Evolutionary conservation across 352 stramenopile species (phyloP), one percentile per base, ranked within the genome.

Genomic region (Pythium apleroticum): DNA sequence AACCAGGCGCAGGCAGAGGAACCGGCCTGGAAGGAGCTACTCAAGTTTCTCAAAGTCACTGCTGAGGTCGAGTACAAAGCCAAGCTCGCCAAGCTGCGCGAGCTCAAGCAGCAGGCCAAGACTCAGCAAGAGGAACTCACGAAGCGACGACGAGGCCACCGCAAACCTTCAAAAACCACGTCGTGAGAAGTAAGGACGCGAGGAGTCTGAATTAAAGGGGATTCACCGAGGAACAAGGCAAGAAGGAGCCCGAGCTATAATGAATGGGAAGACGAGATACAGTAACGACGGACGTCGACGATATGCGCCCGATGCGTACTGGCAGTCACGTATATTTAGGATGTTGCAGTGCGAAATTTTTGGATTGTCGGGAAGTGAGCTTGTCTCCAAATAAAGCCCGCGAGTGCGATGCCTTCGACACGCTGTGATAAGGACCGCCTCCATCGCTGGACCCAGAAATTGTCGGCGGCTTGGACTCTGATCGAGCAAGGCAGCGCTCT

Each of bases 51-150:
- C 9, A 74, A 83, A 43, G 41, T 65, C 0, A 71, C 77, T 46
- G 75, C 68, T 6, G 68, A 89, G 50, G 12, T 57, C 24, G 82
- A 91, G 60, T 89, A 88, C 58, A 77, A 77, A n/a, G n/a, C 56
- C 7, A 89, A 88, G 30, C 46, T 89, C 0, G 62, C 73, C 17
- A 75, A 64, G 25, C 61, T 90, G 3, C 78, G 75, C 1, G 68
- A 78, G 4, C 41, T 73, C 41, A 78, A 81, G 49, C 72, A 78
- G 50, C 52, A 75, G 62, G 25, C 71, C 11, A 75, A 77, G 31
- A 39, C 27, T 14, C 53, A 68, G 46, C 59, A 65, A 30, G 24
- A 27, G 3, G 45, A 59, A 17, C 41, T 41, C 8, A 30, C 61
- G 4, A 31, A 31, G 19, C n/a, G 20, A 37, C 6, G 33, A 28